Percentiles rank a stretch among this genome's conserved stretches.
These are phyloP conservation scores for Clitoria ternatea DNA, from an alignment of 306 rosid species.

Conservation along the genomic window DNA sequence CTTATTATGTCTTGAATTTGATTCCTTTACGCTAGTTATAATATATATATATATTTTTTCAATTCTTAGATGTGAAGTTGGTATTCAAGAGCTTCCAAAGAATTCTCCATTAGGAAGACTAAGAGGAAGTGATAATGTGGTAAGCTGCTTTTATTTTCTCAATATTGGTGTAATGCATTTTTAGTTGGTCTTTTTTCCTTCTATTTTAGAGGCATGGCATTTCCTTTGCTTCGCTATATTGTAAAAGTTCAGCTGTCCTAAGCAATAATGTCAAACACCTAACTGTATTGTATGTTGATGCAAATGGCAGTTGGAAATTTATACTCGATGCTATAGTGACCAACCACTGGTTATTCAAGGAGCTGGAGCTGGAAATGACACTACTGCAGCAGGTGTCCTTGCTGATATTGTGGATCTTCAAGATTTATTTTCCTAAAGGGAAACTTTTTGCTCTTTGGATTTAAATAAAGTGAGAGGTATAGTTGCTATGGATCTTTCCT, in stretches of 20 bases:
- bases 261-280: background rate
- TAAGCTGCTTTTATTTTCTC: slow-evolving; percentile 30
- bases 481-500: background rate
- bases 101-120: slow-evolving; percentile 84
- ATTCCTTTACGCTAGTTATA: background rate
- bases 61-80: slow-evolving; percentile 70
- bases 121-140: slow-evolving; percentile 98
- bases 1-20: background rate
- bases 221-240: background rate
- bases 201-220: background rate
- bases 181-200: background rate
- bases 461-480: background rate
- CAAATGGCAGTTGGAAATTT: slow-evolving; percentile 70
- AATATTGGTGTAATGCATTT: background rate
- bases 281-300: slow-evolving; percentile 12
- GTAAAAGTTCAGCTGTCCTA: background rate
- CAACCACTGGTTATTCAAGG: slow-evolving; percentile 94
- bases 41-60: background rate
- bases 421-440: slow-evolving; percentile 55
- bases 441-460: background rate
- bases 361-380: slow-evolving; percentile 98
- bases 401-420: slow-evolving; percentile 90
- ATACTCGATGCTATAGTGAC: slow-evolving; percentile 67
- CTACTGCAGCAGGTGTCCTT: slow-evolving; percentile 93
- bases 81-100: slow-evolving; percentile 77